Evolutionary conservation across 2,329 filamentous ascomycete genomes (phyloP).

Genomic region (Phaeosphaeriaceae sp.): DNA sequence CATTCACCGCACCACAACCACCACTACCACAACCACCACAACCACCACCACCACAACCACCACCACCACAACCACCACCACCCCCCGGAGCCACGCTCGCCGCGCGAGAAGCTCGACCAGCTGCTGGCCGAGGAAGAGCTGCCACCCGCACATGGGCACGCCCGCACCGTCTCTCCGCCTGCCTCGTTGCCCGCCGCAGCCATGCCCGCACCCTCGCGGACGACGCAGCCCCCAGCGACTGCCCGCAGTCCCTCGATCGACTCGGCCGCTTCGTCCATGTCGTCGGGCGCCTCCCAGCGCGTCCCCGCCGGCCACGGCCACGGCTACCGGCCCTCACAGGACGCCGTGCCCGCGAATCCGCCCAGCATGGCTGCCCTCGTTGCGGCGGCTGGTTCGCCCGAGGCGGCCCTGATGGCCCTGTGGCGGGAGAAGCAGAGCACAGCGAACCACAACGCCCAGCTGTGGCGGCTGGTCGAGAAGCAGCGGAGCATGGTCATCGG

Average conservation of each 20-base stretch:
- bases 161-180: slow-evolving; percentile 41
- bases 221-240: slow-evolving; percentile 62
- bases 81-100: slow-evolving; percentile 44
- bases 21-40: slow-evolving; percentile 9
- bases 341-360: slow-evolving; percentile 59
- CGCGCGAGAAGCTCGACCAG: slow-evolving; percentile 48
- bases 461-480: slow-evolving; percentile 97
- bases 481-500: slow-evolving; percentile 92
- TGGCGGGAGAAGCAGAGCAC: slow-evolving; percentile 91
- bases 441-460: slow-evolving; percentile 85
- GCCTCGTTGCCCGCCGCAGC: slow-evolving; percentile 40
- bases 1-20: slow-evolving; percentile 6
- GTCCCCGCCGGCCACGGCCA: slow-evolving; percentile 63
- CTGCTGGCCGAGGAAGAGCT: slow-evolving; percentile 44
- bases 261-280: slow-evolving; percentile 77
- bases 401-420: slow-evolving; percentile 86
- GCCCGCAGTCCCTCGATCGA: slow-evolving; percentile 77
- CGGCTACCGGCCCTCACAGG: slow-evolving; percentile 65
- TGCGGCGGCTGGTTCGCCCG: slow-evolving; percentile 83
- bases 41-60: slow-evolving; percentile 20
- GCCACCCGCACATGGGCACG: slow-evolving; percentile 38
- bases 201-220: slow-evolving; percentile 46
- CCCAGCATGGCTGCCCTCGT: slow-evolving; percentile 82
- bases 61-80: slow-evolving; percentile 19
- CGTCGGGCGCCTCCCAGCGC: slow-evolving; percentile 58